Evolutionary conservation across 139 green algal genomes (phyloP), one percentile per base, ranked within the genome.

Genomic region (Chlorella sp.): DNA sequence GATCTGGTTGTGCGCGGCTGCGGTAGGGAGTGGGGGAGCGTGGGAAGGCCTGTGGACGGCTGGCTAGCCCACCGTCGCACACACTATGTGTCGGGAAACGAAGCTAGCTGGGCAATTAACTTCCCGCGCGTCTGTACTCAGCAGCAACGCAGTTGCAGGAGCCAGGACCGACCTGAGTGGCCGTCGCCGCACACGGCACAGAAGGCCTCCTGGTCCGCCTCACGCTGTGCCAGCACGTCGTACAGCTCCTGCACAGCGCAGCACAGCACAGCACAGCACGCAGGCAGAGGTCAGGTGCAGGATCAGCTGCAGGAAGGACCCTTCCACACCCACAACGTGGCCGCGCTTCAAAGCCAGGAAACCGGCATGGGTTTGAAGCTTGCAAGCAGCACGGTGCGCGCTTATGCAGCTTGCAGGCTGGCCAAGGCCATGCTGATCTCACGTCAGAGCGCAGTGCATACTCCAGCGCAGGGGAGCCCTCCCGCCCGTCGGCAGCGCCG

Each of bases 151-250:
- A 24, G 22, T 40, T 5, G 9, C 6, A 65, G 56, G 22, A 20
- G 7, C 5, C 43, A 48, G 75, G 34, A 22, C 77, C 14, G 28
- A 83, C 58, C 77, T 13, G 87, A 95, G 34, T 89, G 46, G 48
- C 95, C 95, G 36, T 95, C 92, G n/a, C 89, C 92, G 86, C 96
- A 99, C 43, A 99, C 92, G 0, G 90, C 92, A 77, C 96, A 99
- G 80, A 97, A 46, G 0, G 93, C 93, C 60, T 98, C 96, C 80
- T 98, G 93, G 34, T 94, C 93, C n/a, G 90, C 24, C 56, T 40
- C 56, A 2, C 87, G 75, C 17, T 80, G 56, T 7, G 90, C 87
- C 75, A 93, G 78, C 34, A 85, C 62, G 76, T 93, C 90, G n/a
- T 84, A 84, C 56, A 87, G 43, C 58, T 89, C 78, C 76, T 87